A percentile compares a stretch with the other conserved stretches of the same genome.
These are phyloP conservation scores for Penicillium sp. DNA, from an alignment of 2,329 filamentous ascomycete species.

Conservation along the genomic window DNA sequence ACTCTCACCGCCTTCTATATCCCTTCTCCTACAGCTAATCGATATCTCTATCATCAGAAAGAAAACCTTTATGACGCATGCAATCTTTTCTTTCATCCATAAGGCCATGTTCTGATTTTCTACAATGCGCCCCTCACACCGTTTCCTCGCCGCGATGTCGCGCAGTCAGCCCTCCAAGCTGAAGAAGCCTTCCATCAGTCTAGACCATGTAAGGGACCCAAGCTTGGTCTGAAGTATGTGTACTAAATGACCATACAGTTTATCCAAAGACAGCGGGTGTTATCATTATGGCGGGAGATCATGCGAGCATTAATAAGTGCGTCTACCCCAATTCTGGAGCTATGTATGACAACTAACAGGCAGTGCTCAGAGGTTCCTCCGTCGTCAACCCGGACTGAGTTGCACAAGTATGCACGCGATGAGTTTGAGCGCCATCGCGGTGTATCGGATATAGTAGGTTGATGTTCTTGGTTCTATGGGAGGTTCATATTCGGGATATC, in stretches of 20 bases:
- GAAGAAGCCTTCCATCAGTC: constrained; percentile 30
- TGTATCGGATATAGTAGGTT: constrained; percentile 36
- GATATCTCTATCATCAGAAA: background rate
- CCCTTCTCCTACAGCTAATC: constrained; percentile 1
- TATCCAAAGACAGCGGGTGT: constrained; percentile 36
- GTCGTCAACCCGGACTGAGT: constrained; percentile 35
- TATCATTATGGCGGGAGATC: constrained; percentile 39
- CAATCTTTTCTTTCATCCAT: background rate
- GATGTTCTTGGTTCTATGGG: background rate
- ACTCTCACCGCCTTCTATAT: background rate
- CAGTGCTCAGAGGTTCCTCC: constrained; percentile 29
- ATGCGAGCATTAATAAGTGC: constrained; percentile 35
- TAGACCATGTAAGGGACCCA: constrained; percentile 32
- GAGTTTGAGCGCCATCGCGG: constrained; percentile 39
- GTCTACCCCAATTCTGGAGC: background rate
- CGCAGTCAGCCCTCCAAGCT: constrained; percentile 26
- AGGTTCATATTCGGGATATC: background rate
- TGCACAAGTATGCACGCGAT: constrained; percentile 36
- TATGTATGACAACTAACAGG: background rate
- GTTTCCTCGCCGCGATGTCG: constrained; percentile 25
- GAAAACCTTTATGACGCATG: background rate
- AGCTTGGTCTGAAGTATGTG: background rate
- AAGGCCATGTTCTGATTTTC: constrained; percentile 2
- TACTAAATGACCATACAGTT: constrained; percentile 24
- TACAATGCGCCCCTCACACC: constrained; percentile 25